phyloP scores from a whole-genome alignment of 1,284 basidiomycete genomes.

The Ganoderma lingzhi region DNA sequence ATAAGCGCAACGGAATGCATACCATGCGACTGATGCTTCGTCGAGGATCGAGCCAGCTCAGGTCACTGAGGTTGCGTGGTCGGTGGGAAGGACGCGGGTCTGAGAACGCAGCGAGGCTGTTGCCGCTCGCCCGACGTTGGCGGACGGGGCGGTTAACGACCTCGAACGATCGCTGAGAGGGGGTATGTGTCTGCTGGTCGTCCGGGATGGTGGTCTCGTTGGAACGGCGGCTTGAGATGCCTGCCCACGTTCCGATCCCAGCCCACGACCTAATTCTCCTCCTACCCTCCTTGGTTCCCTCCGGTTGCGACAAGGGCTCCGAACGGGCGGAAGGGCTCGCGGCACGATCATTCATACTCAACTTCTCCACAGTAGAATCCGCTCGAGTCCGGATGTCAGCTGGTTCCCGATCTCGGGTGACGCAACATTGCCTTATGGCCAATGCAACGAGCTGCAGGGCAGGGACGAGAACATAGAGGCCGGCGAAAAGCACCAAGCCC shows the following conservation, averaged over 20 bases:
- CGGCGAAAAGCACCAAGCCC: slow-evolving; percentile 67
- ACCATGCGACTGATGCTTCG: slow-evolving; percentile 75
- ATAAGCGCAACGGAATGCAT: slow-evolving; percentile 41
- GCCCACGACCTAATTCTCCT: slow-evolving; percentile 38
- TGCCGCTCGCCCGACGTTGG: slow-evolving; percentile 53
- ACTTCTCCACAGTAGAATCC: slow-evolving; percentile 58
- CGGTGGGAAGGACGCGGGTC: slow-evolving; percentile 48
- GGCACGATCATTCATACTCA: slow-evolving; percentile 41
- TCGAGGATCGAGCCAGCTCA: slow-evolving; percentile 78
- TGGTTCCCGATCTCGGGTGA: slow-evolving; percentile 16
- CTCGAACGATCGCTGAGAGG: slow-evolving; percentile 63
- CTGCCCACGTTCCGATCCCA: slow-evolving; percentile 35
- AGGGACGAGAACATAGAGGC: slow-evolving; percentile 64
- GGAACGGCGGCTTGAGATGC: slow-evolving; percentile 37
- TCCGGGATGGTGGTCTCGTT: slow-evolving; percentile 38
- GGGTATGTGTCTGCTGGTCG: slow-evolving; percentile 36
- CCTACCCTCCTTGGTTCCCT: slow-evolving; percentile 20
- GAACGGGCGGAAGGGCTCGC: slow-evolving; percentile 35
- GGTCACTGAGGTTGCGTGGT: slow-evolving; percentile 66
- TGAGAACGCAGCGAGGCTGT: slow-evolving; percentile 53
- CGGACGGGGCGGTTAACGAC: slow-evolving; percentile 73
- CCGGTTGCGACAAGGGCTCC: slow-evolving; percentile 23
- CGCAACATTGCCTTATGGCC: slow-evolving; percentile 35
- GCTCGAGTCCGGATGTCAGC: slow-evolving; percentile 37
- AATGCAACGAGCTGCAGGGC: slow-evolving; percentile 47